These are phyloP conservation scores for Lobulomyces angularis DNA, from an alignment of 192 early-diverging fungal species.

Conservation along the genomic window DNA sequence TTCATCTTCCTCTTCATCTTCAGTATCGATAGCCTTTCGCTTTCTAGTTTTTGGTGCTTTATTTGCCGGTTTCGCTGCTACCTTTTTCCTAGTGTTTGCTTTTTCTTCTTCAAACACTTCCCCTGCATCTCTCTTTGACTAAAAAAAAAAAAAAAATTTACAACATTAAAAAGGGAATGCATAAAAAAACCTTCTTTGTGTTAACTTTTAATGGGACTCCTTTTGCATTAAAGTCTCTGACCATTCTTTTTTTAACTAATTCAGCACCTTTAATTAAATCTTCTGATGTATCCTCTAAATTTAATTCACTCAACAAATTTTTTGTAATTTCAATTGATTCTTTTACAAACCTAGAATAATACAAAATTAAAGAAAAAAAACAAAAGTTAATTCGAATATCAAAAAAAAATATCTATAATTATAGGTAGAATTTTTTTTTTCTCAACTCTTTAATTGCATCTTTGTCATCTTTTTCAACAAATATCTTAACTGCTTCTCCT, in stretches of 20 bases:
- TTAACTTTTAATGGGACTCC: constrained; percentile 12
- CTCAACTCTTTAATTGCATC: constrained; percentile 66
- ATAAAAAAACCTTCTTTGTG: constrained; percentile 12
- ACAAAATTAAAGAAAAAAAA: not conserved
- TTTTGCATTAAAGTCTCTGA: too few species aligned
- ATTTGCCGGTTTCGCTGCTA: too few species aligned
- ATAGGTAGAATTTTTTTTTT: constrained; percentile 12
- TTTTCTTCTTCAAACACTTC: constrained; percentile 13
- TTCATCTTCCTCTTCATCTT: constrained; percentile 15
- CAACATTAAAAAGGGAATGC: constrained; percentile 1
- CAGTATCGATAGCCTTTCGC: constrained; percentile 6
- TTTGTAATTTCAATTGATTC: not conserved
- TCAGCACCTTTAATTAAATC: not conserved
- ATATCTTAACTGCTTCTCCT: constrained; percentile 56
- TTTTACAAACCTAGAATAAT: not conserved
- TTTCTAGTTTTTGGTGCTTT: too few species aligned
- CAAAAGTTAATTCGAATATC: too few species aligned
- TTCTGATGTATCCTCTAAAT: constrained; percentile 8
- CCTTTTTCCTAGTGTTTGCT: constrained; percentile 9
- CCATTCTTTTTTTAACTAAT: constrained; percentile 13
- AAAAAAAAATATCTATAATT: constrained; percentile 9
- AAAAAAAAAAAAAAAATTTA: too few species aligned
- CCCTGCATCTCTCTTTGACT: constrained; percentile 1
- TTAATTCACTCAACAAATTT: constrained; percentile 7
- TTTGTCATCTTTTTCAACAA: constrained; percentile 77